Evolutionary conservation across 495 filamentous ascomycete genomes (phyloP), one percentile per base, ranked within the genome.

Genomic region (Pseudomonodictys pantanalensis): DNA sequence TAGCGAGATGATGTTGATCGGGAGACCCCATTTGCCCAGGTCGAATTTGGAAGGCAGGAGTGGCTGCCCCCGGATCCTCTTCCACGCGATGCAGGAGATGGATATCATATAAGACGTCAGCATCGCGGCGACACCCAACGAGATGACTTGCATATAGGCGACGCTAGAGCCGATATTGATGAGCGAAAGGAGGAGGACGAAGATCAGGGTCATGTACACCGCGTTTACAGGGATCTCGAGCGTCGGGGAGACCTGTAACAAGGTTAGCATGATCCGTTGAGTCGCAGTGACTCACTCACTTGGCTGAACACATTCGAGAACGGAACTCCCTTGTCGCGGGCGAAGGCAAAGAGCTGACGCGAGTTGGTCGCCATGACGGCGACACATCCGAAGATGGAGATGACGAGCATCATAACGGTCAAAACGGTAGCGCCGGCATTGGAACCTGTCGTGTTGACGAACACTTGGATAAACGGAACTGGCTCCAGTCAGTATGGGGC

Each of bases 231-330:
- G 69, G 28, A 69, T 48, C 12, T 51, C 20, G 22, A 25, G 48
- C 22, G 23, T 20, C 7, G 35, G 42, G 15, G 56, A 50, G 28
- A 60, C 51, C 50, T 55, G 29, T 17, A 69, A 71, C 33, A 83
- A 76, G 59, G 76, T 77, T 48, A 8, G 20, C 17, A 24, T 35
- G 3, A 12, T 35, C 17, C 20, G 24, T 23, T 11, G n/a, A 33
- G 25, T 38, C 15, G 33, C 41, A 7, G n/a, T n/a, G 26, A 10
- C 22, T 20, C 41, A 54, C 73, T 48, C 71, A 81, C 78, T 64
- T 75, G 70, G 43, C 69, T 65, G 44, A 82, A 75, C 59, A 75
- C 77, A 0, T 64, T 62, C 11, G 77, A 80, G 61, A 78, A 41
- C 3, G 81, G 10, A 78, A 79, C 5, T 80, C 65, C 6, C 30